phyloP scores from a whole-genome alignment of 1,284 basidiomycete genomes.

The Boletus albobrunnescens region DNA sequence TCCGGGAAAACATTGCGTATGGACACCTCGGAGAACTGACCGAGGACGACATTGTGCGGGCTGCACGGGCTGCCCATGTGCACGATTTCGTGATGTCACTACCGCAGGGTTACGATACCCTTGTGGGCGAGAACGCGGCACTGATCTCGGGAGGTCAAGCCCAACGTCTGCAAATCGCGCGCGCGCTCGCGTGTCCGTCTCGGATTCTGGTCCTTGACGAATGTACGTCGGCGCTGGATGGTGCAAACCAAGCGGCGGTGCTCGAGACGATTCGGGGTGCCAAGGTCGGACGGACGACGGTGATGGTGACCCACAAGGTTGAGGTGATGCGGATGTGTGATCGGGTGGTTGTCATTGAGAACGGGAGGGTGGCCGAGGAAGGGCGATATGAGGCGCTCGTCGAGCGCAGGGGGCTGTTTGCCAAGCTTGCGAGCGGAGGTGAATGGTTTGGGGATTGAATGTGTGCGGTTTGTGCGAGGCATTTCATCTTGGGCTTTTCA shows the following conservation, averaged over 20 bases:
- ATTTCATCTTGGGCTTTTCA: background rate
- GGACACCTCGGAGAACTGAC: slow-evolving; percentile 43
- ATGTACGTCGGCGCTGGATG: slow-evolving; percentile 88
- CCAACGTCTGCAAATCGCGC: slow-evolving; percentile 88
- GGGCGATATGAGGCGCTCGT: slow-evolving; percentile 76
- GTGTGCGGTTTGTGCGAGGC: background rate
- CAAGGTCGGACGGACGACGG: slow-evolving; percentile 69
- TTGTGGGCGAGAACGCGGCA: slow-evolving; percentile 83
- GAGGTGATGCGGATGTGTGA: slow-evolving; percentile 92
- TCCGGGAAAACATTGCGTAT: slow-evolving; percentile 86
- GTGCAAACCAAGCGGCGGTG: slow-evolving; percentile 75
- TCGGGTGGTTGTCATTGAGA: slow-evolving; percentile 77
- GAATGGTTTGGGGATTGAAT: slow-evolving; percentile 68
- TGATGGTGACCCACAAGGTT: slow-evolving; percentile 93
- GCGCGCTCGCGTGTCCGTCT: slow-evolving; percentile 73
- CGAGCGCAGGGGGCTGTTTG: slow-evolving; percentile 70
- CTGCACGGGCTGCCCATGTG: slow-evolving; percentile 74
- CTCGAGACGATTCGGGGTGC: slow-evolving; percentile 71
- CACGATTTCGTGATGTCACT: slow-evolving; percentile 84
- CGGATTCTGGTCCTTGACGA: slow-evolving; percentile 90
- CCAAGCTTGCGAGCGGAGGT: slow-evolving; percentile 77
- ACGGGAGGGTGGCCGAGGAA: slow-evolving; percentile 75
- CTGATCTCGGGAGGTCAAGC: slow-evolving; percentile 93
- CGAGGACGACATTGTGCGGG: slow-evolving; percentile 56
- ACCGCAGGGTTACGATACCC: slow-evolving; percentile 81